Evolutionary conservation across 2,329 filamentous ascomycete species (phyloP).

Genomic region (Venturia nashicola): DNA sequence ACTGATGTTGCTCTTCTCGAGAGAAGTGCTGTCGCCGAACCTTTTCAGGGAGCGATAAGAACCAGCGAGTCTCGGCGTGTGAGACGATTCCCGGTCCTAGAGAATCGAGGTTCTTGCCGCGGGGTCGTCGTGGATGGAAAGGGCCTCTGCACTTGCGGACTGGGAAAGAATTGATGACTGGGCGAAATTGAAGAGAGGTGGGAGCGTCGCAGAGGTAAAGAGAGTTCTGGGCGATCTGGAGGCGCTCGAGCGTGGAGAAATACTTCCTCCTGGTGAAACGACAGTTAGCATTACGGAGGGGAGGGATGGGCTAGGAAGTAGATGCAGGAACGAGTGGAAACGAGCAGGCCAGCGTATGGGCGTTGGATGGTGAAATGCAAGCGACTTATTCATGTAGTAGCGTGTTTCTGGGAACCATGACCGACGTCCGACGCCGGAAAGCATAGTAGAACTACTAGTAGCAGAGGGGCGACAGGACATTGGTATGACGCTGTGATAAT

Average conservation of each 20-base stretch:
- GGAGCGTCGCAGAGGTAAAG: conserved; percentile 16
- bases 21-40: conserved; percentile 59
- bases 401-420: not conserved
- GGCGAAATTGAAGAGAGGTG: conserved; percentile 15
- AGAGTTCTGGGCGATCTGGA: conserved; percentile 48
- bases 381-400: not conserved
- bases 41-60: conserved; percentile 58
- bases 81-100: conserved; percentile 25
- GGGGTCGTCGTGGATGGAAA: conserved; percentile 7
- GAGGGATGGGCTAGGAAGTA: not conserved
- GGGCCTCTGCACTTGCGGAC: not conserved
- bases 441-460: not conserved
- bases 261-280: conserved; percentile 42
- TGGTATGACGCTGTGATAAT: not conserved
- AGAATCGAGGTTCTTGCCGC: conserved; percentile 8
- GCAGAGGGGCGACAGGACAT: not conserved
- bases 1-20: conserved; percentile 49
- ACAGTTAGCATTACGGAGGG: conserved; percentile 5
- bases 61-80: conserved; percentile 53
- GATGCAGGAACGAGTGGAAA: not conserved
- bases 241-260: conserved; percentile 60
- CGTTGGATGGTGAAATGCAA: not conserved
- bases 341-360: not conserved
- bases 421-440: not conserved
- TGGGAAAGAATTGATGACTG: not conserved